A percentile compares a stretch with the other conserved stretches of the same genome.
Evolutionary conservation across 2,329 filamentous ascomycete genomes (phyloP).

Genomic region (Drechslerella coelobrocha): DNA sequence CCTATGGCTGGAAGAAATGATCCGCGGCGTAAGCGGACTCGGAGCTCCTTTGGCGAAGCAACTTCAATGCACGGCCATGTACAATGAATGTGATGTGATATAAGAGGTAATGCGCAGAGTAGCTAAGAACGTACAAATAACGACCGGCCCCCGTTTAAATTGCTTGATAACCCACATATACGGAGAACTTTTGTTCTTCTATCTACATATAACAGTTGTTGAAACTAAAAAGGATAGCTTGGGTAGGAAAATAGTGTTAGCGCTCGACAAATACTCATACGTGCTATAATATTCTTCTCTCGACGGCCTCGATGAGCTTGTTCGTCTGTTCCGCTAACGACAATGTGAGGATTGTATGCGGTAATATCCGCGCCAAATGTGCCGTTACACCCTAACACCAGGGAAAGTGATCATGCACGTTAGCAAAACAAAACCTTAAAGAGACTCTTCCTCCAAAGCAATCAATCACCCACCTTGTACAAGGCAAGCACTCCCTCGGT

Average conservation of each 20-base stretch:
- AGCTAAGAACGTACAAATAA: no score
- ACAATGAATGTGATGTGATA: no score
- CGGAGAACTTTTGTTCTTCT: background rate
- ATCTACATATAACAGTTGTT: background rate
- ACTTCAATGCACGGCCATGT: no score
- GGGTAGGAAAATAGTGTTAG: slow-evolving; percentile 10
- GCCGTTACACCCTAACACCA: slow-evolving; percentile 76
- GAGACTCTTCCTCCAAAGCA: background rate
- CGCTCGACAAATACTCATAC: background rate
- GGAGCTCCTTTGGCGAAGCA: no score
- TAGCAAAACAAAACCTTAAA: background rate
- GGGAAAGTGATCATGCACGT: background rate
- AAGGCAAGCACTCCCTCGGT: slow-evolving; percentile 91
- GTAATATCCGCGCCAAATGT: slow-evolving; percentile 89
- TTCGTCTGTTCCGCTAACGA: slow-evolving; percentile 96
- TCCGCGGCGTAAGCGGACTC: no score
- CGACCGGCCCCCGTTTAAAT: background rate
- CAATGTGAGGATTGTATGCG: slow-evolving; percentile 92
- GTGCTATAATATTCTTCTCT: slow-evolving; percentile 64
- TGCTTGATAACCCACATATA: background rate
- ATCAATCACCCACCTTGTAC: slow-evolving; percentile 69
- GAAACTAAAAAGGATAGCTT: background rate
- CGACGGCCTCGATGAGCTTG: slow-evolving; percentile 82
- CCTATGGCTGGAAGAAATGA: slow-evolving; percentile 60
- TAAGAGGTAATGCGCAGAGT: no score